Evolutionary conservation across 306 rosid genomes (phyloP), one percentile per base, ranked within the genome.

Genomic region (Corylus americana): DNA sequence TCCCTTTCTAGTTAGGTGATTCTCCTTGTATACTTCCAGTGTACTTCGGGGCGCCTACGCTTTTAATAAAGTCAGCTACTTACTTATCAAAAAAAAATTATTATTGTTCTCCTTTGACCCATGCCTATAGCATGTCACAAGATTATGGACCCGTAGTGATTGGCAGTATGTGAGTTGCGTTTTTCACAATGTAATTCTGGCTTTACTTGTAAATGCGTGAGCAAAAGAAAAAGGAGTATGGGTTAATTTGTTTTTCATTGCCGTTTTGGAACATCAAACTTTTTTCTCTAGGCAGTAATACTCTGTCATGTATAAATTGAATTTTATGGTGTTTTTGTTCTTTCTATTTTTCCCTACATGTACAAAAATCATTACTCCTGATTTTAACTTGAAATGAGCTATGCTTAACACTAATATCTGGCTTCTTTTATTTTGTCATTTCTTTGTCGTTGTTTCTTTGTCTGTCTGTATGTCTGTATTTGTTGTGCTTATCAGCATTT

Each of bases 401-500:
- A 63, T 29, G 4, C 0, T 12, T 6, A 27, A 63, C 47, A 20
- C 45, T 2, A 1, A 27, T 35, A 16, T 20, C 49, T 67, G 47
- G 50, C 50, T 49, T 59, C 68, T 47, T 22, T 68, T 39, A 8
- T 27, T 48, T 31, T 31, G 35, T 31, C 35, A 31, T 31, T 31
- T 31, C 35, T 31, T 22, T 45, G 1, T 20, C 55, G 7, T 1
- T 0, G 14, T 3, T 4, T 4, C 57, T 51, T 29, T 37, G 14
- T 35, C 55, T 11, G 50, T 39, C 35, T 61, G 49, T 64, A 14
- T 74, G 17, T 68, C 71, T 58, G 12, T 17, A 66, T 12, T 22
- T 17, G 75, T 83, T 70, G 11, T 67, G 72, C 68, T 45, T 39
- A 69, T 31, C 35, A 31, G 35, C 35, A 1, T 31, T 31, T 64